Conservation (phyloP, 352 stramenopile species). For the Phytophthora pinifolia region DNA sequence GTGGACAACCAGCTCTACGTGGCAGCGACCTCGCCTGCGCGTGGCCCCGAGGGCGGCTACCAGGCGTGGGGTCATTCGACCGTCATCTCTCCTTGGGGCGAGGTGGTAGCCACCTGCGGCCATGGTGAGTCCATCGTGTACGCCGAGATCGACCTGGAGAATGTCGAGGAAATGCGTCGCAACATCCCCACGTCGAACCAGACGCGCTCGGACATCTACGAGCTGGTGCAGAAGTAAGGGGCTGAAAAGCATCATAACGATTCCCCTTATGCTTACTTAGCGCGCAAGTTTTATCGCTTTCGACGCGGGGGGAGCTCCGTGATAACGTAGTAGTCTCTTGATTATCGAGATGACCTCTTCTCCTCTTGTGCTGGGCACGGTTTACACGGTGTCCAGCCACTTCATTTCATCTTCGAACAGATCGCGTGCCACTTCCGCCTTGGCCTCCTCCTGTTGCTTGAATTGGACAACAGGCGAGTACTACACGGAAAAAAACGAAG, state of each 20-base stretch:
- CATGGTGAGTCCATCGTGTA: conserved; percentile 94
- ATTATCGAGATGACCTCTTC: no score
- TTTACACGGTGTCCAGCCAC: conserved; percentile 58
- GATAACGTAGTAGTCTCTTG: no score
- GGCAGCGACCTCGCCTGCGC: conserved; percentile 94
- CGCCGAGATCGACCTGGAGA: conserved; percentile 94
- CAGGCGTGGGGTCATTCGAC: conserved; percentile 99
- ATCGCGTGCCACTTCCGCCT: conserved; percentile 57
- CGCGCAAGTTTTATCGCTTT: neutral
- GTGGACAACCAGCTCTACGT: conserved; percentile 97
- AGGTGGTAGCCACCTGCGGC: conserved; percentile 95
- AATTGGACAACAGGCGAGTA: conserved; percentile 81
- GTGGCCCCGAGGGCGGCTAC: conserved; percentile 94
- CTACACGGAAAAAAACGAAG: conserved; percentile 27
- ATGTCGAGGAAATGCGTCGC: conserved; percentile 94
- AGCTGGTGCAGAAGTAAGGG: conserved; percentile 80
- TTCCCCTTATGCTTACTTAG: neutral
- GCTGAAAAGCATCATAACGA: conserved; percentile 3
- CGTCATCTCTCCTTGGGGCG: conserved; percentile 97
- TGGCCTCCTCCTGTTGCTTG: conserved; percentile 65
- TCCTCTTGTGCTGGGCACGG: no score
- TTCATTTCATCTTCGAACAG: conserved; percentile 80
- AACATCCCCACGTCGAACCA: conserved; percentile 97
- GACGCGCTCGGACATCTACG: conserved; percentile 96
- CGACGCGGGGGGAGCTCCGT: neutral